Conservation (phyloP, 495 filamentous ascomycete genomes). For the Tuber borchii region DNA sequence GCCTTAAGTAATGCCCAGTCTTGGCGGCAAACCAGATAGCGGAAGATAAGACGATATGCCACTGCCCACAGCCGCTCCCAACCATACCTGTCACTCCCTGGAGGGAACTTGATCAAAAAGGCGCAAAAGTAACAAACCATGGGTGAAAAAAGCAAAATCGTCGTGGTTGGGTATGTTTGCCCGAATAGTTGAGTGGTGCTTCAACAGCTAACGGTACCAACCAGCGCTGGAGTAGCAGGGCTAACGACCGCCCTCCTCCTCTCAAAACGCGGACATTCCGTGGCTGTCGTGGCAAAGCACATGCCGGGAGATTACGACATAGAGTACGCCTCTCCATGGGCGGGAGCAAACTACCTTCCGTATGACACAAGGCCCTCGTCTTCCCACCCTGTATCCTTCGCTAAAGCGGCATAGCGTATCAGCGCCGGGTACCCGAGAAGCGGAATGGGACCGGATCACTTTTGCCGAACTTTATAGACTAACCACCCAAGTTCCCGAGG, state of each 20-base stretch:
- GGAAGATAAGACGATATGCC: not conserved
- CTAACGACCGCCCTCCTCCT: slow-evolving; percentile 85
- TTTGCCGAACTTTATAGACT: slow-evolving; percentile 47
- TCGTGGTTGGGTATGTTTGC: not conserved
- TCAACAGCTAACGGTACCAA: slow-evolving; percentile 1
- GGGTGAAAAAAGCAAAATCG: not conserved
- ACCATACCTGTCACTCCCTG: not conserved
- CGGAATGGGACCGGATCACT: slow-evolving; percentile 44
- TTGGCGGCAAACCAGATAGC: too few relatives aligned
- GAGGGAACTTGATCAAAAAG: not conserved
- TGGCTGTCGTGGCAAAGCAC: slow-evolving; percentile 87
- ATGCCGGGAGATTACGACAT: slow-evolving; percentile 98
- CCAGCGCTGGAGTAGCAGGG: slow-evolving; percentile 81
- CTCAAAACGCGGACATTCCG: slow-evolving; percentile 61
- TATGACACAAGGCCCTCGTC: slow-evolving; percentile 2
- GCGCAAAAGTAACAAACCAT: not conserved
- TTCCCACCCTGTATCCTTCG: not conserved
- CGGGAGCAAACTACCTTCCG: slow-evolving; percentile 85
- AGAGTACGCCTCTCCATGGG: slow-evolving; percentile 93
- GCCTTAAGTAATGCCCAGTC: too few relatives aligned
- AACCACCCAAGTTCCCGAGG: slow-evolving; percentile 67
- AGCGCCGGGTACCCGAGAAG: slow-evolving; percentile 49
- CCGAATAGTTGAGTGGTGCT: not conserved
- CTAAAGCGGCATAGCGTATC: slow-evolving; percentile 47
- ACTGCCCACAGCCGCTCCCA: not conserved